Conservation (phyloP, 805 yeast species). For the Saccharomycopsis javanensis region DNA sequence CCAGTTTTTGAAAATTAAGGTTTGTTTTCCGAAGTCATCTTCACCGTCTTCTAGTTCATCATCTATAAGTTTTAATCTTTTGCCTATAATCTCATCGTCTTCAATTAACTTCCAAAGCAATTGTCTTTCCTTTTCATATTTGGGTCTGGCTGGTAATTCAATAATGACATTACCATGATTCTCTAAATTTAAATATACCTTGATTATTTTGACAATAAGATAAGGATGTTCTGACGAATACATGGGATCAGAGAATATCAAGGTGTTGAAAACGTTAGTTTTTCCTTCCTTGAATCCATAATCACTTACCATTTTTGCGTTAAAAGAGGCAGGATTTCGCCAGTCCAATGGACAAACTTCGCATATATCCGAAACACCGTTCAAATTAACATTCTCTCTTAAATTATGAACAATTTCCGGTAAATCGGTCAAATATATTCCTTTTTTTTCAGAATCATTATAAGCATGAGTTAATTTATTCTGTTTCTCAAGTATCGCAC, state of each 20-base stretch:
- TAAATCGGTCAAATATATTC: constrained; percentile 61
- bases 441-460: constrained; percentile 24
- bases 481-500: constrained; percentile 40
- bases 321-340: constrained; percentile 46
- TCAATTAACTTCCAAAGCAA: constrained; percentile 47
- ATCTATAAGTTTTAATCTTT: constrained; percentile 26
- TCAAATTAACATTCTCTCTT: constrained; percentile 44
- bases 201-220: constrained; percentile 56
- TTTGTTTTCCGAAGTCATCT: constrained; percentile 78
- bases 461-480: constrained; percentile 16
- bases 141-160: constrained; percentile 66
- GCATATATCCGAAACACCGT: constrained; percentile 27
- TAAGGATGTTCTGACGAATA: constrained; percentile 76
- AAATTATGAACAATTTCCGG: constrained; percentile 69
- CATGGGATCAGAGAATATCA: constrained; percentile 80
- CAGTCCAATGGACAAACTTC: constrained; percentile 62
- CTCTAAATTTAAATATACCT: constrained; percentile 31
- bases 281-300: constrained; percentile 23
- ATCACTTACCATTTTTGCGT: constrained; percentile 13
- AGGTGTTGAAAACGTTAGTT: constrained; percentile 37
- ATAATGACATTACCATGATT: constrained; percentile 38
- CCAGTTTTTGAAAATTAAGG: constrained; percentile 39
- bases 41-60: constrained; percentile 48
- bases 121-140: constrained; percentile 56
- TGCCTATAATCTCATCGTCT: constrained; percentile 23